Evolutionary conservation across 2,329 filamentous ascomycete species (phyloP).

Genomic region (Aureobasidium sp.): DNA sequence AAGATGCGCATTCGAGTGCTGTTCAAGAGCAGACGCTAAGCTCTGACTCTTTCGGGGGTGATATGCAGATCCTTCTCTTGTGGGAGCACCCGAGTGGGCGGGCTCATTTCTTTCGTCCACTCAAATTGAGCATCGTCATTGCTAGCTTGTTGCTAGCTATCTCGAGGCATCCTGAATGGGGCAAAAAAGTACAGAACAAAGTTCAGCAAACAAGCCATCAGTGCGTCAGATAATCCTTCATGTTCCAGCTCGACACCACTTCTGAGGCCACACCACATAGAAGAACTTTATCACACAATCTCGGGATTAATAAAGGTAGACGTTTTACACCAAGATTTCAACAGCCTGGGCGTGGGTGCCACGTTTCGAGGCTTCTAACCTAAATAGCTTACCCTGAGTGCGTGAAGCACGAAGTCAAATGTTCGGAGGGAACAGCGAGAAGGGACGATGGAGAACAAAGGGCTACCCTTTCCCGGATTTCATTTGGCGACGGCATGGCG

Average conservation of each 20-base stretch:
- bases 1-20: not conserved
- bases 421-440: conserved; percentile 8
- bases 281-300: conserved; percentile 11
- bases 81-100: not conserved
- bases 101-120: not conserved
- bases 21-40: not conserved
- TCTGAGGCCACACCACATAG: not conserved
- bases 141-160: not conserved
- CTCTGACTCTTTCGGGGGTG: not conserved
- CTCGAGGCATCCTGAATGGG: conserved; percentile 6
- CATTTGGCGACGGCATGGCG: conserved; percentile 6
- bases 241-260: conserved; percentile 7
- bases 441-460: not conserved
- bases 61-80: not conserved
- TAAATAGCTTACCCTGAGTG: not conserved
- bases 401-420: not conserved
- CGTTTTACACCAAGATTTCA: not conserved
- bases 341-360: conserved; percentile 1
- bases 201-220: not conserved
- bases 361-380: conserved; percentile 9
- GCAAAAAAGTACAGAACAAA: conserved; percentile 13
- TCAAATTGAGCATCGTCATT: not conserved
- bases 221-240: conserved; percentile 7
- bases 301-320: conserved; percentile 1
- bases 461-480: not conserved